Percentiles rank a stretch among this genome's conserved stretches.
These are phyloP conservation scores for Echium plantagineum DNA, from an alignment of 257 asterid species.

Conservation along the genomic window DNA sequence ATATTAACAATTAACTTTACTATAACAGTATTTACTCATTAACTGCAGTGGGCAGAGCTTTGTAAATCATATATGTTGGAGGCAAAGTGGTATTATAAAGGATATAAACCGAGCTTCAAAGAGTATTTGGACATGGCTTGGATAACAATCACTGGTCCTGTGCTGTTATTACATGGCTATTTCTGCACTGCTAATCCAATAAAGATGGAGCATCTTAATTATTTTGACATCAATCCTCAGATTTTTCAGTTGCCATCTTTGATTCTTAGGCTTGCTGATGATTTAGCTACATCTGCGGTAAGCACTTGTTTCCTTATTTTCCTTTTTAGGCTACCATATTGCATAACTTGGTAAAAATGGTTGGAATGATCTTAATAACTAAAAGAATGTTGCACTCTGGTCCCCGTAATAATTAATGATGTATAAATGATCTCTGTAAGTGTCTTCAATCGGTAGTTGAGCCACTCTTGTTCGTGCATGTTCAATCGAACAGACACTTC, in stretches of 20 bases:
- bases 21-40: no score
- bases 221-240: conserved; percentile 13
- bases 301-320: not conserved
- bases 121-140: conserved; percentile 29
- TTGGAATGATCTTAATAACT: no score
- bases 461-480: no score
- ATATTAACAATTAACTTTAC: no score
- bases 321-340: no score
- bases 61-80: conserved; percentile 26
- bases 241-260: conserved; percentile 27
- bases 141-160: conserved; percentile 28
- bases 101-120: conserved; percentile 27
- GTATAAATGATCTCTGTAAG: no score
- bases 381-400: no score
- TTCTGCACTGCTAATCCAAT: conserved; percentile 22
- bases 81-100: conserved; percentile 34
- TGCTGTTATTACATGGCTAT: conserved; percentile 20
- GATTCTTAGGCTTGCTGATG: conserved; percentile 35
- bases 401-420: no score
- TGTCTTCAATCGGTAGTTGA: no score
- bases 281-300: conserved; percentile 41
- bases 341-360: no score
- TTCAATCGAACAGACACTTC: no score
- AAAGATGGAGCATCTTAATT: conserved; percentile 12
- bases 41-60: conserved; percentile 1